These are phyloP conservation scores for Protostelium mycophagum DNA, from an alignment of 78 protist species.

Conservation along the genomic window DNA sequence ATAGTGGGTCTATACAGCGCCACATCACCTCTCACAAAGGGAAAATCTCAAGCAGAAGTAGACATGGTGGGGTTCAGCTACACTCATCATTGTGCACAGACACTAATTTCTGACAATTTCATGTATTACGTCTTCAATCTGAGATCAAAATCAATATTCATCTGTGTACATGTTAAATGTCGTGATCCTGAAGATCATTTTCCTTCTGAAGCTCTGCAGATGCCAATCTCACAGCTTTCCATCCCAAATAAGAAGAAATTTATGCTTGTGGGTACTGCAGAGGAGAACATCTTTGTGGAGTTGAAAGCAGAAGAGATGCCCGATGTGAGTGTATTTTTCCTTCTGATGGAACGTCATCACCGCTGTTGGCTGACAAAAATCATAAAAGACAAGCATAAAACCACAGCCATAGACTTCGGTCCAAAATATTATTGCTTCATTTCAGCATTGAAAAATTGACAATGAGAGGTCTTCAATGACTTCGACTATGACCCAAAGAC, in stretches of 20 bases:
- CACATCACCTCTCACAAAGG: neutral
- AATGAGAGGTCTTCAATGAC: neutral
- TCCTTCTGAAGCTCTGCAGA: no score
- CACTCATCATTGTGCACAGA: neutral
- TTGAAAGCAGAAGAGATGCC: neutral
- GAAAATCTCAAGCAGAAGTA: neutral
- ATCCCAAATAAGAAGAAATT: neutral
- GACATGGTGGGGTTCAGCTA: neutral
- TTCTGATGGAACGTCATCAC: no score
- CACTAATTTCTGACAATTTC: no score
- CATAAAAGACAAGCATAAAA: no score
- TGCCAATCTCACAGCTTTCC: neutral
- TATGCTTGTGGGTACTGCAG: neutral
- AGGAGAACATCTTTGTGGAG: neutral
- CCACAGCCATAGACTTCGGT: no score
- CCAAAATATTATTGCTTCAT: no score
- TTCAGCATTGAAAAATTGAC: neutral
- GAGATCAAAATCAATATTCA: no score
- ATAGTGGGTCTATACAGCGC: neutral
- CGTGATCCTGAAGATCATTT: no score
- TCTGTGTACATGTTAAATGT: no score
- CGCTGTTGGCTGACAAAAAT: no score
- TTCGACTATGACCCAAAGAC: neutral
- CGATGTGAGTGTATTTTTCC: slow-evolving; percentile 1
- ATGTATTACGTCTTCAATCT: no score